Evolutionary conservation across 169 alveolate genomes (phyloP).

Genomic region (Cystoisospora suis): DNA sequence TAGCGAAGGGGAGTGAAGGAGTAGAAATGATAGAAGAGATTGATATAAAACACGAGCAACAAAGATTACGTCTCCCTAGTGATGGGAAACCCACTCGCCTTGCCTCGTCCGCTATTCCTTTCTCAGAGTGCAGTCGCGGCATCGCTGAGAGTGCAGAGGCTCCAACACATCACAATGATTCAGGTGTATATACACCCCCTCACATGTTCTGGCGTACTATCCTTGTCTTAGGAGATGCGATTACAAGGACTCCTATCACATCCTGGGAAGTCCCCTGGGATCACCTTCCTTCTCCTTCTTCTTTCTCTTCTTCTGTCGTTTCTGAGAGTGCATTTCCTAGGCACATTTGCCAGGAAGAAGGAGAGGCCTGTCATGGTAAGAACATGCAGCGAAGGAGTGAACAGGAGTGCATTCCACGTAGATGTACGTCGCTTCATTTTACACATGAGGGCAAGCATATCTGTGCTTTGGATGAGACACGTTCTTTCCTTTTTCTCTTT

Average conservation of each 20-base stretch:
- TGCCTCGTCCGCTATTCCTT: background rate
- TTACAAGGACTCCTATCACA: background rate
- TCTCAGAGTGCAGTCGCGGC: background rate
- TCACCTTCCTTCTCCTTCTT: background rate
- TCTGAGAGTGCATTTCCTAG: background rate
- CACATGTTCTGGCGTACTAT: background rate
- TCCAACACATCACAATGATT: background rate
- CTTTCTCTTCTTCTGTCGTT: background rate
- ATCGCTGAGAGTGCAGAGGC: background rate
- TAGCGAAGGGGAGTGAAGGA: too few relatives aligned
- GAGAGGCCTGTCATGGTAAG: background rate
- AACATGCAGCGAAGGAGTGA: background rate
- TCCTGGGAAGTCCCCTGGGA: background rate
- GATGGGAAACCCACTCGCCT: background rate
- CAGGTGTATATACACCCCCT: too few relatives aligned
- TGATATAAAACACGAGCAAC: background rate
- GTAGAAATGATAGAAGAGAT: background rate
- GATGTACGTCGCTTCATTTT: background rate
- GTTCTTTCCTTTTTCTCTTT: background rate
- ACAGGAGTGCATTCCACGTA: background rate
- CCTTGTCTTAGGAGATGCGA: background rate
- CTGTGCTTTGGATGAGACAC: background rate
- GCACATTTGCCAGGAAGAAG: background rate
- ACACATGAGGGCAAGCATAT: background rate
- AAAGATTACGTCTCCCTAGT: background rate